These are phyloP conservation scores for Trifolium dubium DNA, from an alignment of 306 rosid species.

Conservation along the genomic window DNA sequence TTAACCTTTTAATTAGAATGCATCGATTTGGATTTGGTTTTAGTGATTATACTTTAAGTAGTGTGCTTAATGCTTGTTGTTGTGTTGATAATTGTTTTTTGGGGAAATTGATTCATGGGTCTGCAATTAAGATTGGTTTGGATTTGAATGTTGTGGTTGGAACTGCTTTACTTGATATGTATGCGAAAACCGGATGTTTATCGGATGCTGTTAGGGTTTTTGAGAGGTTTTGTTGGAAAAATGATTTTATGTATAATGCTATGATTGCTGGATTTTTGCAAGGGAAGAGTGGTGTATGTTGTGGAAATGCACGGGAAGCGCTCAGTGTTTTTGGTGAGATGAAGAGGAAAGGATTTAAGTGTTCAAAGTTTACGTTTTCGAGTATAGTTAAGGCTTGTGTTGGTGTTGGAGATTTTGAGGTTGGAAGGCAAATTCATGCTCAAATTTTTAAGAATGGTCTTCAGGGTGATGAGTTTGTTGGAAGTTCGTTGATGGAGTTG, in stretches of 20 bases:
- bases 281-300: slow-evolving; percentile 22
- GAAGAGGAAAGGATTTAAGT: slow-evolving; percentile 54
- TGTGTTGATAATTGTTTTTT: background rate
- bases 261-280: slow-evolving; percentile 62
- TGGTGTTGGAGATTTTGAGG: slow-evolving; percentile 46
- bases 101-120: slow-evolving; percentile 59
- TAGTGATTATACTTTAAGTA: slow-evolving; percentile 60
- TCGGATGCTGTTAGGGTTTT: slow-evolving; percentile 50
- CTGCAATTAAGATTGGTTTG: slow-evolving; percentile 50
- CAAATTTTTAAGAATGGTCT: slow-evolving; percentile 55
- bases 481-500: slow-evolving; percentile 57
- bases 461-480: slow-evolving; percentile 60
- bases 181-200: slow-evolving; percentile 58
- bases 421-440: slow-evolving; percentile 61
- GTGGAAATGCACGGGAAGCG: slow-evolving; percentile 44
- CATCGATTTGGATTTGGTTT: slow-evolving; percentile 49
- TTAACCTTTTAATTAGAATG: slow-evolving; percentile 50
- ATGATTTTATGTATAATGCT: slow-evolving; percentile 56
- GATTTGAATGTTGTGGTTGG: slow-evolving; percentile 53
- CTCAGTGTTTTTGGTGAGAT: slow-evolving; percentile 54
- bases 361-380: slow-evolving; percentile 64
- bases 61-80: slow-evolving; percentile 59
- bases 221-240: slow-evolving; percentile 39
- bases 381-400: slow-evolving; percentile 57
- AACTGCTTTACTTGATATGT: slow-evolving; percentile 66